Evolutionary conservation across 352 stramenopile genomes (phyloP).

Genomic region (Globisporangium parvum): DNA sequence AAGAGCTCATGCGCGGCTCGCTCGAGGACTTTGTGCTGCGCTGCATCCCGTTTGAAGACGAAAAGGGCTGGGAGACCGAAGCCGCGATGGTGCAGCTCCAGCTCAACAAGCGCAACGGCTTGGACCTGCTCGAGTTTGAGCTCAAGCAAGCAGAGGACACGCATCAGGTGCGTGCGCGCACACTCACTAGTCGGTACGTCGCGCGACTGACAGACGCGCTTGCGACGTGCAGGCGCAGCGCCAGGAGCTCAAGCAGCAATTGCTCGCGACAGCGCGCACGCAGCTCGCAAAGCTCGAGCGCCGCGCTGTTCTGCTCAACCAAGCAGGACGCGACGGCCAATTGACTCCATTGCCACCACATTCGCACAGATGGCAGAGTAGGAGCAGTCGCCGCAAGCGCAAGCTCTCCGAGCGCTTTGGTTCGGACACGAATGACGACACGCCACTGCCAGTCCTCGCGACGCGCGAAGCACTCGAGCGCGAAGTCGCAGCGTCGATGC

Average conservation of each 20-base stretch:
- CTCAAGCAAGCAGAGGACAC: slow-evolving; percentile 66
- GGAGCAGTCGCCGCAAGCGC: not conserved
- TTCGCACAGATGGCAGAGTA: not conserved
- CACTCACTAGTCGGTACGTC: not conserved
- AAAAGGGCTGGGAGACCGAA: slow-evolving; percentile 38
- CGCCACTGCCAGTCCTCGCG: not conserved
- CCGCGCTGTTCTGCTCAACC: not conserved
- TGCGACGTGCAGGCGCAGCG: slow-evolving; percentile 13
- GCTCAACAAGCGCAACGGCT: slow-evolving; percentile 47
- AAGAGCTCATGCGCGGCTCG: slow-evolving; percentile 33
- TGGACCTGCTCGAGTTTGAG: slow-evolving; percentile 35
- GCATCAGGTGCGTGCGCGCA: slow-evolving; percentile 11
- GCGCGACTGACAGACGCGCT: not conserved
- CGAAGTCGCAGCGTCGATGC: slow-evolving; percentile 22
- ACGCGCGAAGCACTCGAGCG: slow-evolving; percentile 13
- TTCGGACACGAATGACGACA: not conserved
- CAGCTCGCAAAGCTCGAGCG: slow-evolving; percentile 18
- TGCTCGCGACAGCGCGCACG: slow-evolving; percentile 16
- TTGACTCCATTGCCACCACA: too few relatives aligned
- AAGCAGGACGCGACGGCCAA: not conserved
- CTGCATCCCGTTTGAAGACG: slow-evolving; percentile 53
- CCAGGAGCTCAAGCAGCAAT: slow-evolving; percentile 19
- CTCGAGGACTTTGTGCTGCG: slow-evolving; percentile 58
- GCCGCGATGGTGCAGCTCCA: slow-evolving; percentile 44
- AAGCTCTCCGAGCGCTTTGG: not conserved